These are phyloP conservation scores for Pisolithus orientalis DNA, from an alignment of 768 basidiomycete genomes.

Conservation along the genomic window DNA sequence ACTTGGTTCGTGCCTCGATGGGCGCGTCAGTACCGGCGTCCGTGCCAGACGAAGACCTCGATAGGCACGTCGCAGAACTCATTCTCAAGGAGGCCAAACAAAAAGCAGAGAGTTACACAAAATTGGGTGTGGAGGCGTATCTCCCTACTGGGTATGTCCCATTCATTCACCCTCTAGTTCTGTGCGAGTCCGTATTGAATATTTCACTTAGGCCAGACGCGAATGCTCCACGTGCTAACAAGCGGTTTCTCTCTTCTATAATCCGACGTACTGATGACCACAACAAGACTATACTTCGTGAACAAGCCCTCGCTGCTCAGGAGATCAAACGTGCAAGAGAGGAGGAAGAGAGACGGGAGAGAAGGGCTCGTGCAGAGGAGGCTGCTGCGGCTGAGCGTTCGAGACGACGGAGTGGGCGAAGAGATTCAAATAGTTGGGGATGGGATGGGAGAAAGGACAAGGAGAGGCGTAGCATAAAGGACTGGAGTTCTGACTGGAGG, in stretches of 20 bases:
- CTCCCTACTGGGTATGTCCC: conserved; percentile 48
- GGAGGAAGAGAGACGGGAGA: conserved; percentile 58
- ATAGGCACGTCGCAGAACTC: conserved; percentile 86
- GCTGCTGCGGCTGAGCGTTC: conserved; percentile 63
- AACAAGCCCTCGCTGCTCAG: conserved; percentile 67
- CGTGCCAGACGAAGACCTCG: conserved; percentile 80
- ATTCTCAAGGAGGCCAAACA: conserved; percentile 90
- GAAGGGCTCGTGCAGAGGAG: conserved; percentile 66
- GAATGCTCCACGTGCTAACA: conserved; percentile 74
- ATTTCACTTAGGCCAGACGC: conserved; percentile 46
- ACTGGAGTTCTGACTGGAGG: conserved; percentile 41
- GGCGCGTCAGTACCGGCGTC: conserved; percentile 52
- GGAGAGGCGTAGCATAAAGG: conserved; percentile 43
- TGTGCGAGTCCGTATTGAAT: neutral
- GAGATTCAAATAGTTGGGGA: conserved; percentile 20
- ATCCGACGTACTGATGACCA: conserved; percentile 95
- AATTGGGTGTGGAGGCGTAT: conserved; percentile 76
- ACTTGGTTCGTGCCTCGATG: conserved; percentile 73
- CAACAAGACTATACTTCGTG: conserved; percentile 75
- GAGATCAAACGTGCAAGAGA: conserved; percentile 64
- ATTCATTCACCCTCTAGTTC: conserved; percentile 15
- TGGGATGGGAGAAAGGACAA: conserved; percentile 33
- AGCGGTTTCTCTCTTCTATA: conserved; percentile 77
- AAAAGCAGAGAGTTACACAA: conserved; percentile 75
- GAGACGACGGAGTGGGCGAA: conserved; percentile 31